phyloP scores from a whole-genome alignment of 805 yeast species.

The Starmerella apicola region DNA sequence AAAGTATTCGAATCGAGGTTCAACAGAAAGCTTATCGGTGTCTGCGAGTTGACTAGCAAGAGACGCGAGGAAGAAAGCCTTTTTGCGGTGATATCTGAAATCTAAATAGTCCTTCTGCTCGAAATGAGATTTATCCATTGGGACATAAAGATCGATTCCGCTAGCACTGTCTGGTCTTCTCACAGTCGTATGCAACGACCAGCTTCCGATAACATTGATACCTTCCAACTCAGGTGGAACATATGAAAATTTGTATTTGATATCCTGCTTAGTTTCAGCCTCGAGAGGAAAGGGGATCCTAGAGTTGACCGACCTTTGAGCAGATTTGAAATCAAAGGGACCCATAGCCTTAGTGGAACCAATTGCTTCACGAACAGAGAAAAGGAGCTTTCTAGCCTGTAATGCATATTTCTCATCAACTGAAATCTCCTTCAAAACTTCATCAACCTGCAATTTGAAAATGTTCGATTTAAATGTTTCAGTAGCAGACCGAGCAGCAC shows the following conservation, averaged over 20 bases:
- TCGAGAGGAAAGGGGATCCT: conserved; percentile 55
- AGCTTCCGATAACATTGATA: conserved; percentile 75
- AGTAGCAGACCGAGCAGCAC: conserved; percentile 84
- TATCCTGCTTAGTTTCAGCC: not conserved
- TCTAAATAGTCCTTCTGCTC: conserved; percentile 83
- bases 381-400: conserved; percentile 48
- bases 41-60: conserved; percentile 34
- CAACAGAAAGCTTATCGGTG: conserved; percentile 32
- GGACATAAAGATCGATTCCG: conserved; percentile 64
- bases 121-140: conserved; percentile 66
- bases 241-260: conserved; percentile 58
- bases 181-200: conserved; percentile 74
- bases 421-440: conserved; percentile 66
- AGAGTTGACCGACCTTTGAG: conserved; percentile 9
- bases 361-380: conserved; percentile 42
- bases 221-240: conserved; percentile 45
- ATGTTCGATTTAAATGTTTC: conserved; percentile 90
- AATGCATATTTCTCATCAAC: conserved; percentile 58
- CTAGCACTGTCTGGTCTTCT: conserved; percentile 46
- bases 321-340: conserved; percentile 7
- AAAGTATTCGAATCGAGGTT: conserved; percentile 51
- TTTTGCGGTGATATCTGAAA: conserved; percentile 78
- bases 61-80: conserved; percentile 76
- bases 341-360: conserved; percentile 8
- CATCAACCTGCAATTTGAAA: conserved; percentile 90